Base-by-base conservation (phyloP, 1,284 basidiomycete species). In the Malassezia yamatoensis region DNA sequence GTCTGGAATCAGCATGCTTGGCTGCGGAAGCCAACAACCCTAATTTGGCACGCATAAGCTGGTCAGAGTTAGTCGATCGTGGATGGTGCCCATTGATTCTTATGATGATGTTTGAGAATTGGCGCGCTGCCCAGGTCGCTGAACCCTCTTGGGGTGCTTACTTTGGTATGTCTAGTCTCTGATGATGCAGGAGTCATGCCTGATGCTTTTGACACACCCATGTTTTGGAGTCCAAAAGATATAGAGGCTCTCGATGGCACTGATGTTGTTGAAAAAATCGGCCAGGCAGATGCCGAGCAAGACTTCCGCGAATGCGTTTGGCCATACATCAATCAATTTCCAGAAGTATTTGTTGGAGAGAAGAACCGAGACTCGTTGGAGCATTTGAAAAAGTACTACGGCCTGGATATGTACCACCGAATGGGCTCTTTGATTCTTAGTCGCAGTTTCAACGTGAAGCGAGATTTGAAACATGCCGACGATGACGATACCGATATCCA, bases 341-440 rank as follows among this genome's bases (percentile, higher is more conserved):
- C 67, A 1, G 12, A 40, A 13, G 51, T 74, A 13, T 72, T 73
- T 51, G 39, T 74, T 12, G 63, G 66, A 2, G 46, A 53, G 1
- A 34, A 24, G 7, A 11, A 24, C 0, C 51, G 57, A 18, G 53
- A 46, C 10, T 36, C 37, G 15, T 37, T 43, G 5, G 7, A 35
- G 1, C n/a, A 45, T 10, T 65, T 81, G 16, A 67, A 76, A 0
- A 69, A 71, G 7, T 78, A 81, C 71, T 96, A 89, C 72, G 82
- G 85, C 0, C 72, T 91, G 5, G 81, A 84, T 44, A 78, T 81
- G 16, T 96, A 88, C 70, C 94, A 98, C 70, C 77, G 87, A 34
- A 90, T 90, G 80, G 94, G 93, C 6, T 90, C 87, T 57, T 82
- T 87, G n/a, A 88, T 98, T 49, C 80, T 96, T 7, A 94, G 90